Percentiles rank a stretch among this genome's conserved stretches.
phyloP scores from a whole-genome alignment of 805 yeast genomes.

The Candida manassasensis region DNA sequence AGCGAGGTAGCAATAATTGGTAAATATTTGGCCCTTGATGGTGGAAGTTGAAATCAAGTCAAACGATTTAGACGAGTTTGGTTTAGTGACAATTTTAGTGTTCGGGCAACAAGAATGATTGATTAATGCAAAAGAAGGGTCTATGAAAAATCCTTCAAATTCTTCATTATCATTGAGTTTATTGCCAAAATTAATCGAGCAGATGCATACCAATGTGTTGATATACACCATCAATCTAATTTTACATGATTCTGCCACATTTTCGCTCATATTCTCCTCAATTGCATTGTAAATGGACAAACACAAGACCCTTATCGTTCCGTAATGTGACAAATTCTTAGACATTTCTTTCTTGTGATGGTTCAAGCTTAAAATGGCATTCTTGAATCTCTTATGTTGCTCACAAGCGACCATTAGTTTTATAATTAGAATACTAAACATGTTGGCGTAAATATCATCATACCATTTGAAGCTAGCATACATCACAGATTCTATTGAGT shows the following conservation, averaged over 20 bases:
- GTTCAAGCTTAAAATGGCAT: neutral
- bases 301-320: neutral
- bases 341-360: constrained; percentile 1
- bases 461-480: neutral
- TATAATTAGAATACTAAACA: neutral
- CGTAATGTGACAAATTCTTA: neutral
- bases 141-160: neutral
- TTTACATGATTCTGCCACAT: neutral
- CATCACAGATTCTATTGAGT: neutral
- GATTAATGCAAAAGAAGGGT: constrained; percentile 5
- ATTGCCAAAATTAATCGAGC: constrained; percentile 1
- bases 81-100: neutral
- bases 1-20: constrained; percentile 21
- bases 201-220: constrained; percentile 1
- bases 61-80: neutral
- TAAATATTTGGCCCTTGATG: constrained; percentile 16
- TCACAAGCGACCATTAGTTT: constrained; percentile 2
- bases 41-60: neutral
- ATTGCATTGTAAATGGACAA: neutral
- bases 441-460: neutral
- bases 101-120: constrained; percentile 7
- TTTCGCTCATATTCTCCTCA: neutral
- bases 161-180: neutral
- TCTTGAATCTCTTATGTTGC: neutral
- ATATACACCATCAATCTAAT: constrained; percentile 1